Base-by-base conservation (phyloP, 805 yeast species). In the Candida xyloterini region DNA sequence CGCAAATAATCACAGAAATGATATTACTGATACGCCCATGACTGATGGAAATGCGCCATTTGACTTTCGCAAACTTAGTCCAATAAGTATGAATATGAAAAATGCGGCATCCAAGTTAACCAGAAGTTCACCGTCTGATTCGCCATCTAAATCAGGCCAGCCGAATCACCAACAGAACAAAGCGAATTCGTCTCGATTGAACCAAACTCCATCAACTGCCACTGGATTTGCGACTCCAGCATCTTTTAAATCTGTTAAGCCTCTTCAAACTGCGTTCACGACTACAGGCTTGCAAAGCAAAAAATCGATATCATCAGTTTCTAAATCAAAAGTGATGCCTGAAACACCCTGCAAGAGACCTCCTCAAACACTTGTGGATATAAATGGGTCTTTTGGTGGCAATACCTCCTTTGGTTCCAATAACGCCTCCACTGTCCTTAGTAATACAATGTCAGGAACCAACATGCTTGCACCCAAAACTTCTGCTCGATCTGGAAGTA, bases 211-310 rank as follows among this genome's bases (percentile, higher is more conserved):
- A 4, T 26, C 47, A 8, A 32, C 43, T 14, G 15, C 8, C 22
- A 44, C 45, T 10, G 47, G 45, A 4, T 66, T 66, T 41, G 52
- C 60, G 24, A 73, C 81, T 0, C 80, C 84, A 1, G 77, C 72
- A 27, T 67, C 74, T 11, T 85, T 81, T 60, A 75, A 78, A 47
- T 76, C 78, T 33, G 93, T 84, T 15, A 84, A 83, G 56, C 96
- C 96, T 2, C 69, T 87, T 27, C 95, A 86, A 57, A 81, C 90
- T 0, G 95, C 93, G 11, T 87, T 87, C 60, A 72, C 78, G 57
- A 75, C 90, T 2, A 66, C 85, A 0, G 96, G 96, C 0, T 64
- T 87, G 25, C 61, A 81, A 43, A 77, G 83, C 27, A 80, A 80
- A 58, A 68, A 83, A 62, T 66, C 79, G 31, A 44, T 62, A 60